Evolutionary conservation across 305 asterid species (phyloP).

Genomic region (Fraxinus sp.): DNA sequence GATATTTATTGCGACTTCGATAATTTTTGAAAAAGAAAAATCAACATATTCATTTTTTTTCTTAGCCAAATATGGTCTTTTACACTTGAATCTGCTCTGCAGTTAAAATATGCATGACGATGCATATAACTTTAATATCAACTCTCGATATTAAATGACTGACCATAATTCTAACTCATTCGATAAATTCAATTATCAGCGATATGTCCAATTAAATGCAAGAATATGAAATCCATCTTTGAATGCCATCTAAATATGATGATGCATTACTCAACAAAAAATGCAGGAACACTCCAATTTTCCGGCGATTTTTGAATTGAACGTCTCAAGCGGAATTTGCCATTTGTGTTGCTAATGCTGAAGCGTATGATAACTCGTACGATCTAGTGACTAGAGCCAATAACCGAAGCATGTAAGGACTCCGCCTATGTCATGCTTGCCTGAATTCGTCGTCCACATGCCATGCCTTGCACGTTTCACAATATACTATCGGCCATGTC

Average conservation of each 20-base stretch:
- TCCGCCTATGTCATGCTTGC: neutral
- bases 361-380: neutral
- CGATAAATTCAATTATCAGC: neutral
- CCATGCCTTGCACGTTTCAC: neutral
- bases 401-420: neutral
- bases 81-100: neutral
- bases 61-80: neutral
- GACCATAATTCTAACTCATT: neutral
- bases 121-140: neutral
- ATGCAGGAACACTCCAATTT: neutral
- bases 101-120: neutral
- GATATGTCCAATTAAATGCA: neutral
- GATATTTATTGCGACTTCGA: neutral
- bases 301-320: neutral
- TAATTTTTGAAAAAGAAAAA: neutral
- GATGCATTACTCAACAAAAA: neutral
- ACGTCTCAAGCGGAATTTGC: neutral
- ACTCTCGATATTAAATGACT: neutral
- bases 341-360: neutral
- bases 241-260: neutral
- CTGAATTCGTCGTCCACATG: neutral
- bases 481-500: neutral
- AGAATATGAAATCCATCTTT: neutral
- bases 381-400: neutral
- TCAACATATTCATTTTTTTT: neutral